Evolutionary conservation across 176 grass and related monocot species (phyloP), one percentile per base, ranked within the genome.

Genomic region (Lolium multiflorum): DNA sequence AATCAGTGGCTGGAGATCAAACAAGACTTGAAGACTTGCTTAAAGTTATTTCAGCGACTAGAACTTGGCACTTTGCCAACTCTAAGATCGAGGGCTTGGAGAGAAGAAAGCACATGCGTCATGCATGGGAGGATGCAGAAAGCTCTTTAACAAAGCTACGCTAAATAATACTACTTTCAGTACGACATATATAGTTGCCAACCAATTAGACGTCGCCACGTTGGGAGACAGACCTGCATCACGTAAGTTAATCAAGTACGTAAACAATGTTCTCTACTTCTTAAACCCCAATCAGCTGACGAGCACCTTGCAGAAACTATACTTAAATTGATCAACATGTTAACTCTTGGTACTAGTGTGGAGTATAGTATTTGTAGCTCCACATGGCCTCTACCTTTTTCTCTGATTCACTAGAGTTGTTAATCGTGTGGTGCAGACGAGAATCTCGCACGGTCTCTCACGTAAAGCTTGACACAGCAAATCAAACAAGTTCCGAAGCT

Each of bases 141-240:
- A 9, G 9, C 28, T 55, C 28, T 77, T 77, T 77, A 67, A 77
- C 73, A 67, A 85, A 77, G 73, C 28, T 77, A 77, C 26, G 25
- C 71, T 52, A 76, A 9, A 74, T 69, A 62, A 15, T 50, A 62
- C 16, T 50, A 25, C 26, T 11, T 9, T 77, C 20, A 43, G 46
- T 3, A 75, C 12, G 43, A 11, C 26, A 1, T 52, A 39, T 39
- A 39, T 43, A 18, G 26, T 21, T 39, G 5, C 48, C 13, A 55
- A 14, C 55, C 55, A 84, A 63, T 21, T 0, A 17, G 24, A 17
- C 17, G 44, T 63, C 24, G 56, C 41, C 82, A 76, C 56, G 43
- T 84, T 16, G 16, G 11, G 18, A 11, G 41, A 63, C 57, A 84
- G 25, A 64, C 58, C 82, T 51, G 56, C 41, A n/a, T 84, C 71